Evolutionary conservation across 2,329 filamentous ascomycete species (phyloP).

Genomic region (Fonsecaea erecta): DNA sequence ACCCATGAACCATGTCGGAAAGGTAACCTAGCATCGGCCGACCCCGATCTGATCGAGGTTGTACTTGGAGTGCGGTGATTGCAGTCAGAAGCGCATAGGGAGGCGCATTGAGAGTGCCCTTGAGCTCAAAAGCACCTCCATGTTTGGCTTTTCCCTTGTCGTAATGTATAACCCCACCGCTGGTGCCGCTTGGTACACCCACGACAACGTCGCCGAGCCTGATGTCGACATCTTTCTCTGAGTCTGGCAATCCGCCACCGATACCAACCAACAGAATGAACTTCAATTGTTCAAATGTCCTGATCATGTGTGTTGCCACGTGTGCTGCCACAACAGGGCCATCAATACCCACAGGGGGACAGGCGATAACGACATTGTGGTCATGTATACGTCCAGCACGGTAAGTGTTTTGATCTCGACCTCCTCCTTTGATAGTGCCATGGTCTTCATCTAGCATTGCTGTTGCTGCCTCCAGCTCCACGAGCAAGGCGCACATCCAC

Average conservation of each 20-base stretch:
- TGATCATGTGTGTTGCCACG: conserved; percentile 32
- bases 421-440: conserved; percentile 15
- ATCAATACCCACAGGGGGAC: conserved; percentile 26
- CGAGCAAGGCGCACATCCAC: conserved; percentile 39
- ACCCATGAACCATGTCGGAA: conserved; percentile 1
- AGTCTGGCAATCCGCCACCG: conserved; percentile 32
- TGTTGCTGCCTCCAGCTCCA: conserved; percentile 40
- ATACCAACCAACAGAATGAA: conserved; percentile 36
- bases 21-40: conserved; percentile 5
- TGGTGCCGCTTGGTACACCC: not conserved
- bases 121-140: conserved; percentile 35
- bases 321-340: conserved; percentile 34
- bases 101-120: conserved; percentile 33
- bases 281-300: conserved; percentile 25
- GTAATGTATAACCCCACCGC: conserved; percentile 29
- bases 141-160: conserved; percentile 37
- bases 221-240: conserved; percentile 32
- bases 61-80: conserved; percentile 27
- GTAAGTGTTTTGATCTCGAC: conserved; percentile 27
- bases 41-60: not conserved
- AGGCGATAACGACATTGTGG: conserved; percentile 35
- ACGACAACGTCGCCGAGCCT: conserved; percentile 26
- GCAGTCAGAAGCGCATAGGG: conserved; percentile 35
- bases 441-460: conserved; percentile 38
- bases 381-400: conserved; percentile 30